Base-by-base conservation (phyloP, 1,284 basidiomycete species). In the Sporisorium iseilematis-ciliati region DNA sequence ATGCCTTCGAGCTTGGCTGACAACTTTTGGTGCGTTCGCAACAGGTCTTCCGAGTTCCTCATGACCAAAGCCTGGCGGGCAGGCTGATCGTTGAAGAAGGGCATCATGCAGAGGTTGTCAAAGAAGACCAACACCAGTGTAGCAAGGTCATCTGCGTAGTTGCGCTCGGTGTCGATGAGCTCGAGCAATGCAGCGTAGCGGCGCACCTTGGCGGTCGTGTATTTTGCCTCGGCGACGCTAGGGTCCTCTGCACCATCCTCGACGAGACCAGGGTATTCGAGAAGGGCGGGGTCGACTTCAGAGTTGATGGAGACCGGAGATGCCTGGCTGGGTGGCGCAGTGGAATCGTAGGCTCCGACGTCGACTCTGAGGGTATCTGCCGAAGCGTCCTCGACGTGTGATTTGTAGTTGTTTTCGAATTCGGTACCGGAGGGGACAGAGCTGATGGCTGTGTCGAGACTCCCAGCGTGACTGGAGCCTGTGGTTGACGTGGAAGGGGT, bases 51-150 rank as follows among this genome's bases (percentile, higher is more conserved):
- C 12, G 76, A 71, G 55, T 85, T 85, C 25, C 83, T 75, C 48
- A 75, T 70, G 20, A 85, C 82, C 7, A 78, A 70, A 4, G 69
- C 68, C 14, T 80, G 52, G 10, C 81, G 79, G 10, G 69, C 60
- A 4, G 70, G 65, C 43, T 75, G 68, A 21, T 83, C 82, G 45
- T 68, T 67, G 67, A 85, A 84, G 57, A 75, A 83, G 7, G 82
- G 80, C 71, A 84, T 77, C 43, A 59, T 64, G 21, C 53, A 73
- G 49, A 84, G 65, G 42, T 81, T 77, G 59, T 72, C 72, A 41
- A 85, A 83, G 62, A 81, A 85, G 55, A 85, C 81, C 26, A 78
- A 56, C 7, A 83, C 77, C 23, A 85, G 57, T 26, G 78, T 62
- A 8, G 75, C 73, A 5, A 85, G 70, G 43, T 85, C 83, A n/a